Percentiles rank a stretch among this genome's conserved stretches.
Conservation (phyloP, 768 basidiomycete genomes). For the Xerocomus potaroensis region DNA sequence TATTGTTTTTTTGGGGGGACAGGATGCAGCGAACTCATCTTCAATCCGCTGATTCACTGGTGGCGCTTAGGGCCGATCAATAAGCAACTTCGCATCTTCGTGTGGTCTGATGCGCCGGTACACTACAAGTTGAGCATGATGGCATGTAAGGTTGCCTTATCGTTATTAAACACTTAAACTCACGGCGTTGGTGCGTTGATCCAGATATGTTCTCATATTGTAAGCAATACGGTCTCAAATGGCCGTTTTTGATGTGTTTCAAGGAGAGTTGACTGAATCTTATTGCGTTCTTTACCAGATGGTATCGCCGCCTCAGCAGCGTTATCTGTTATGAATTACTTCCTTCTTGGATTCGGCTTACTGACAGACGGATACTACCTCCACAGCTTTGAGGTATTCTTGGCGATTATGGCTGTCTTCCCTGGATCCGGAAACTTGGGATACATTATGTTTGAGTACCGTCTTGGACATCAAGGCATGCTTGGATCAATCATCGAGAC, state of each 20-base stretch:
- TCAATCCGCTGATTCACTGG: slow-evolving; percentile 80
- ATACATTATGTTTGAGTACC: slow-evolving; percentile 67
- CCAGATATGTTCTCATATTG: slow-evolving; percentile 52
- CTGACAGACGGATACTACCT: slow-evolving; percentile 74
- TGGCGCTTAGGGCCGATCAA: slow-evolving; percentile 78
- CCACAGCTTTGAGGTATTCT: slow-evolving; percentile 76
- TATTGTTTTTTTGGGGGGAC: slow-evolving; percentile 72
- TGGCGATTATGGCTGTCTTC: slow-evolving; percentile 70
- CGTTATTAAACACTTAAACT: slow-evolving; percentile 1
- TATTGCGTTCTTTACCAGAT: slow-evolving; percentile 12
- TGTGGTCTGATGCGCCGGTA: slow-evolving; percentile 75
- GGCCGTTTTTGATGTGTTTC: background rate
- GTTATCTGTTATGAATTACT: slow-evolving; percentile 66
- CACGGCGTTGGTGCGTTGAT: background rate
- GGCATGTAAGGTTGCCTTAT: slow-evolving; percentile 40
- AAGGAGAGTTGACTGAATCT: background rate
- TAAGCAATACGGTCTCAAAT: slow-evolving; percentile 21
- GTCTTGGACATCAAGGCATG: slow-evolving; percentile 44
- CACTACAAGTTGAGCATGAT: slow-evolving; percentile 74
- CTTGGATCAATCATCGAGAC: slow-evolving; percentile 21
- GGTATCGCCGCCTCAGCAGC: slow-evolving; percentile 65
- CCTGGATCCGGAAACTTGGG: slow-evolving; percentile 69
- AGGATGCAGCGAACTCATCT: slow-evolving; percentile 56
- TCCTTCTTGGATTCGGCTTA: slow-evolving; percentile 67
- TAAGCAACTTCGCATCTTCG: slow-evolving; percentile 68